phyloP scores from a whole-genome alignment of 192 early-diverging fungal species.

The Coemansia sp. region DNA sequence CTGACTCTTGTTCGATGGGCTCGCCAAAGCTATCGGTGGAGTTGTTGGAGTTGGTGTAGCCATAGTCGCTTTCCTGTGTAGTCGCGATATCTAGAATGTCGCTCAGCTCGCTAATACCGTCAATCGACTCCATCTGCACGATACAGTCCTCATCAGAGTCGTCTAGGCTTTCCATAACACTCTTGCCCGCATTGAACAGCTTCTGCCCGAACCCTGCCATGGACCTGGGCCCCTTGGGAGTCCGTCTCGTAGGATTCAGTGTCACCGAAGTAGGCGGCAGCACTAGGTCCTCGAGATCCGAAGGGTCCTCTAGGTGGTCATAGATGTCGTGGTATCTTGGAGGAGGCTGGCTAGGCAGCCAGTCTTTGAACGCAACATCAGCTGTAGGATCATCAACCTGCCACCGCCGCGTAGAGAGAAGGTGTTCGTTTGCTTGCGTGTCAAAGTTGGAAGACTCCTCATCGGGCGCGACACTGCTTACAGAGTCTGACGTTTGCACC shows the following conservation, averaged over 20 bases:
- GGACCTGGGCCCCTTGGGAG: neutral
- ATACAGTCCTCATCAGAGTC: conserved; percentile 13
- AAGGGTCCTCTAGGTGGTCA: conserved; percentile 19
- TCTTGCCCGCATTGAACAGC: neutral
- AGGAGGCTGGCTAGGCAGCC: conserved; percentile 9
- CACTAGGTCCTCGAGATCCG: conserved; percentile 43
- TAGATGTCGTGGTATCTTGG: conserved; percentile 20
- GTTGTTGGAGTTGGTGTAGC: conserved; percentile 38
- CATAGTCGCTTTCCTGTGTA: conserved; percentile 31
- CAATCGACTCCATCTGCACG: conserved; percentile 50
- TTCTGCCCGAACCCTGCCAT: neutral
- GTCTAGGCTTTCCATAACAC: neutral
- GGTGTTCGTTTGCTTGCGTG: conserved; percentile 5
- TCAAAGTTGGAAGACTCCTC: neutral
- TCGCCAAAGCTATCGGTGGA: conserved; percentile 54
- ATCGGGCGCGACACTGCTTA: neutral
- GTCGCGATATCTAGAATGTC: conserved; percentile 33
- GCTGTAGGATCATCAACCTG: conserved; percentile 8
- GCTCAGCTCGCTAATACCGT: conserved; percentile 37
- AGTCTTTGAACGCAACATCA: conserved; percentile 7
- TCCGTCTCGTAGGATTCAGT: neutral
- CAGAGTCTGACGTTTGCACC: neutral
- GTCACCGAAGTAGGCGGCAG: conserved; percentile 33
- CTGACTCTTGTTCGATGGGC: conserved; percentile 42
- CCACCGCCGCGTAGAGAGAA: conserved; percentile 20